Percentiles rank a stretch among this genome's conserved stretches.
Evolutionary conservation across 2,329 filamentous ascomycete genomes (phyloP).

Genomic region (Helicocarpus griseus): DNA sequence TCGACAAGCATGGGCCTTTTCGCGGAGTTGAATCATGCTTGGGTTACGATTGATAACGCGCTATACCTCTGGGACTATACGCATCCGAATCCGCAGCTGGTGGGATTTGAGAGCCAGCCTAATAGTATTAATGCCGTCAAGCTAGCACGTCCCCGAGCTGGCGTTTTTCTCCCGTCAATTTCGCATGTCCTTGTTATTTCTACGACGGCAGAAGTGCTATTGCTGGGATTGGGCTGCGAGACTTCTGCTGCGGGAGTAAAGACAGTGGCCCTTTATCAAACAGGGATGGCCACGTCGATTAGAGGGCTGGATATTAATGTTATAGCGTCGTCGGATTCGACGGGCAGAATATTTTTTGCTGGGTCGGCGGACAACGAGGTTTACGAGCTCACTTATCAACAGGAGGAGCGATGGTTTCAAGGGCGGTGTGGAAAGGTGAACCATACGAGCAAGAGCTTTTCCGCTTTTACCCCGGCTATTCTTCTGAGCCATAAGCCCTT

Average conservation of each 20-base stretch:
- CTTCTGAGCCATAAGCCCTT: constrained; percentile 36
- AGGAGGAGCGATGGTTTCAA: constrained; percentile 95
- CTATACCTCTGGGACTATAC: constrained; percentile 98
- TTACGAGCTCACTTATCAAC: constrained; percentile 90
- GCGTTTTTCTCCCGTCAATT: constrained; percentile 79
- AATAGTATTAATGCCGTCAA: constrained; percentile 87
- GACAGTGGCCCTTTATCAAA: constrained; percentile 73
- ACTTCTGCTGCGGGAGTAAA: constrained; percentile 58
- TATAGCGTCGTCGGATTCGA: constrained; percentile 66
- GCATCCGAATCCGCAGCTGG: constrained; percentile 76
- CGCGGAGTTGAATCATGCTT: constrained; percentile 87
- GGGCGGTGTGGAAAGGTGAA: constrained; percentile 80
- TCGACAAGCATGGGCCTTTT: constrained; percentile 93
- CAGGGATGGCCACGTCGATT: constrained; percentile 70
- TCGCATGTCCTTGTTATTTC: constrained; percentile 83
- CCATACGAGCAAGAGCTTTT: constrained; percentile 67
- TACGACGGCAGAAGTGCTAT: constrained; percentile 71
- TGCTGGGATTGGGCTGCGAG: constrained; percentile 70
- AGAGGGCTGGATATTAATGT: constrained; percentile 66
- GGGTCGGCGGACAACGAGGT: constrained; percentile 74
- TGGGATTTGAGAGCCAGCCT: constrained; percentile 82
- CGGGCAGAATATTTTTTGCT: constrained; percentile 88
- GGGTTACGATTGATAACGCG: constrained; percentile 91
- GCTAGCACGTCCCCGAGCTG: constrained; percentile 70
- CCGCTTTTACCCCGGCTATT: constrained; percentile 40